A percentile compares a stretch with the other conserved stretches of the same genome.
These are phyloP conservation scores for Zasmidium cellare DNA, from an alignment of 2,329 filamentous ascomycete species.

Conservation along the genomic window DNA sequence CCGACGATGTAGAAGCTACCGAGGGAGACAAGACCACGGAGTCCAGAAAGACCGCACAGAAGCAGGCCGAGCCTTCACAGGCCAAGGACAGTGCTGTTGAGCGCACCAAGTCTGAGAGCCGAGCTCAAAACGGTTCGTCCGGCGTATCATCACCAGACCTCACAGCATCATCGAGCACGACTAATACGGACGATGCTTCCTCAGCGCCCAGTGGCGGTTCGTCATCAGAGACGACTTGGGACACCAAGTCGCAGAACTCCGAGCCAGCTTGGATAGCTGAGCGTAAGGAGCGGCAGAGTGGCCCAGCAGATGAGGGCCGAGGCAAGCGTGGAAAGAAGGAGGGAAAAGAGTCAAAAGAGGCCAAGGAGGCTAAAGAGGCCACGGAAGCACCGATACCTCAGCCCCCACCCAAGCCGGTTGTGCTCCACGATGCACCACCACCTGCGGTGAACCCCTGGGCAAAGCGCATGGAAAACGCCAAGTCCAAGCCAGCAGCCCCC, in stretches of 20 bases:
- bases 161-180: conserved; percentile 53
- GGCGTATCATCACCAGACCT: conserved; percentile 55
- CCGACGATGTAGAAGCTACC: conserved; percentile 50
- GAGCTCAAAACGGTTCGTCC: conserved; percentile 29
- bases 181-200: conserved; percentile 62
- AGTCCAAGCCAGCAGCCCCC: conserved; percentile 50
- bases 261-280: conserved; percentile 64
- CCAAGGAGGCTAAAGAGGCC: conserved; percentile 26
- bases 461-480: conserved; percentile 68
- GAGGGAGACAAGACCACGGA: conserved; percentile 38
- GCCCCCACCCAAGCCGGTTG: conserved; percentile 50
- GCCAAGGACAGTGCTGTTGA: conserved; percentile 31
- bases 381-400: conserved; percentile 23
- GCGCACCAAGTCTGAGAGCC: conserved; percentile 31
- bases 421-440: conserved; percentile 76
- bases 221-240: conserved; percentile 66
- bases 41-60: conserved; percentile 28
- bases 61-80: conserved; percentile 29
- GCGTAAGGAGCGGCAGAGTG: conserved; percentile 36
- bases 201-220: conserved; percentile 58
- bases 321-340: conserved; percentile 20
- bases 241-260: conserved; percentile 63
- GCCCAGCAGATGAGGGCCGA: conserved; percentile 20
- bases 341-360: conserved; percentile 27
- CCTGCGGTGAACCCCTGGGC: conserved; percentile 88